Evolutionary conservation across 2,329 filamentous ascomycete species (phyloP), one percentile per base, ranked within the genome.

Genomic region (Zymoseptoria pseudotritici): DNA sequence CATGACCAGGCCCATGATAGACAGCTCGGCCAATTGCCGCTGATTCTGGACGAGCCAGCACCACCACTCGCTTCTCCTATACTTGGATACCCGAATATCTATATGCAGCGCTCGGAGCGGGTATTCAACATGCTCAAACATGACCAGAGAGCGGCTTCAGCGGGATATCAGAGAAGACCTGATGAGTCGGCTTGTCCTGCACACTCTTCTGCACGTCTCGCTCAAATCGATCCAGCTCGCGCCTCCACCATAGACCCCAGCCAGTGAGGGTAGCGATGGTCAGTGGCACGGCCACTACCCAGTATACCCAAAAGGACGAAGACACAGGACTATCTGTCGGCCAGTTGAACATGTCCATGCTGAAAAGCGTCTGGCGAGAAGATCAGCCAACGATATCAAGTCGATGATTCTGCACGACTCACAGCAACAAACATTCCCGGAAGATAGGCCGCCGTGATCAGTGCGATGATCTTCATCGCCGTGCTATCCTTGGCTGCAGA

Each of bases 381-480:
- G 11, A 17, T 46, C 13, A 46, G 36, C 5, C n/a, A n/a, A n/a
- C n/a, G n/a, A n/a, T n/a, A n/a, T n/a, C n/a, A n/a, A n/a, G n/a
- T n/a, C n/a, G n/a, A n/a, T n/a, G n/a, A n/a, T n/a, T n/a, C n/a
- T n/a, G 11, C n/a, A 26, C 26, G 9, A 46, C 60, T 51, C 55
- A 58, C 60, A 10, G 64, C 61, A n/a, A 82, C 73, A 61, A 82
- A 83, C 0, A 81, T 83, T 0, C 79, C 75, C 0, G 82, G 82
- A 0, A 83, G 67, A 49, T 83, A 83, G 0, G 72, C 67, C 6
- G 82, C 65, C 0, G 80, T 81, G 0, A 82, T 69, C 17, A 81
- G 73, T 0, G 80, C 76, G 52, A 83, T 73, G 0, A 78, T 79
- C 66, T 78, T 80, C 79, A 83, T 82, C 0, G 79, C 76, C 0